phyloP scores from a whole-genome alignment of 116 monocot genomes.

The Cymodocea nodosa region DNA sequence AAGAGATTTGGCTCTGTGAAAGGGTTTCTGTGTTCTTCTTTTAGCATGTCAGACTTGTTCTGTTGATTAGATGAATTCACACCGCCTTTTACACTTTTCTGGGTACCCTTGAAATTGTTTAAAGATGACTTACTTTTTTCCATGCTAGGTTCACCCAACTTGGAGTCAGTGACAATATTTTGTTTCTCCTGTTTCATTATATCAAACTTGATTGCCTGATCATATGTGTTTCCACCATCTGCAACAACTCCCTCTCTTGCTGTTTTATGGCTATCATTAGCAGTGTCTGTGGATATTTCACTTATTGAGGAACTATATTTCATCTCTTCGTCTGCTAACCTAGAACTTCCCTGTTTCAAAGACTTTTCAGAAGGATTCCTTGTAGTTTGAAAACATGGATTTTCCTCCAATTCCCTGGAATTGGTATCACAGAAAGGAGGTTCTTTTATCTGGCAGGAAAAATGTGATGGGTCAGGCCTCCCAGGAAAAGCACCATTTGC shows the following conservation, averaged over 20 bases:
- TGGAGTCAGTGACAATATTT: slow-evolving; percentile 16
- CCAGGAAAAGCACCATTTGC: slow-evolving; percentile 7
- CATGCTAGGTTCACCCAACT: background rate
- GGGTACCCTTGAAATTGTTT: background rate
- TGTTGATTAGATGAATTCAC: slow-evolving; percentile 11
- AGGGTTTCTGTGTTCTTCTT: slow-evolving; percentile 13
- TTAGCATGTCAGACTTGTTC: background rate
- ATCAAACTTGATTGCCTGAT: slow-evolving; percentile 4
- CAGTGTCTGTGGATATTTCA: slow-evolving; percentile 6
- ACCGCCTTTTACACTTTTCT: background rate
- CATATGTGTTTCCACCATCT: slow-evolving; percentile 9
- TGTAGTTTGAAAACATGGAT: slow-evolving; percentile 3
- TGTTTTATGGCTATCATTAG: background rate
- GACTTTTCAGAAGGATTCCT: slow-evolving; percentile 4
- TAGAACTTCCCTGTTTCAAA: slow-evolving; percentile 3
- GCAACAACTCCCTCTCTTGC: background rate
- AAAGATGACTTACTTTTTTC: slow-evolving; percentile 4
- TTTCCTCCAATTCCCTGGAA: slow-evolving; percentile 7
- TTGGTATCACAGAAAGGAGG: background rate
- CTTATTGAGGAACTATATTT: slow-evolving; percentile 3
- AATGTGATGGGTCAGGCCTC: background rate
- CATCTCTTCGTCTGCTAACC: slow-evolving; percentile 3
- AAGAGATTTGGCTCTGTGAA: slow-evolving; percentile 23
- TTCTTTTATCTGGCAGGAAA: background rate
- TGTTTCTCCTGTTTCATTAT: slow-evolving; percentile 9